phyloP scores from a whole-genome alignment of 208 protist genomes.

The Endotrypanum monterogeii region DNA sequence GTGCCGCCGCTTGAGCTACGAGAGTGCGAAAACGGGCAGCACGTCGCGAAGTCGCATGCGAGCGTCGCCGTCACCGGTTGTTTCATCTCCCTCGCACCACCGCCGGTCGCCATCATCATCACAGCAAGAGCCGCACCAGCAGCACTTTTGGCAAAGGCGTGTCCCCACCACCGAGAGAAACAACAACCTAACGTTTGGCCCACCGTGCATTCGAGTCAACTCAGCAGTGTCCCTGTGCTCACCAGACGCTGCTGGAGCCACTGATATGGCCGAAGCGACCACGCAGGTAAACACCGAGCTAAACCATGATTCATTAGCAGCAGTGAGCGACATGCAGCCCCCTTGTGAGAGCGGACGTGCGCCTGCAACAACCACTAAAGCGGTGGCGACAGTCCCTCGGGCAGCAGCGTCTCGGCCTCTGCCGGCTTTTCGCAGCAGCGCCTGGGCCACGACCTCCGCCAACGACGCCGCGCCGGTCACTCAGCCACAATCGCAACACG shows the following conservation, averaged over 20 bases:
- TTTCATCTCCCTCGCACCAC: neutral
- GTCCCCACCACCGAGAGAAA: neutral
- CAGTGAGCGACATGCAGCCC: neutral
- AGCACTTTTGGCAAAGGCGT: slow-evolving; percentile 9
- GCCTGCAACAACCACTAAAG: neutral
- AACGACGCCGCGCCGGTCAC: neutral
- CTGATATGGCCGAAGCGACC: neutral
- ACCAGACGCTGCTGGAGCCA: neutral
- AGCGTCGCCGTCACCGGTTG: neutral
- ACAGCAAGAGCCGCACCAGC: neutral
- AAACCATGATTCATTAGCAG: neutral
- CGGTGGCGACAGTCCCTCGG: neutral
- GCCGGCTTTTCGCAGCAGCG: neutral
- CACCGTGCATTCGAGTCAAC: neutral
- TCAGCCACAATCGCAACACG: neutral
- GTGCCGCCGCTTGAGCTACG: slow-evolving; percentile 33
- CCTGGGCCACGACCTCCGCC: neutral
- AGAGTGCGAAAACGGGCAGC: slow-evolving; percentile 24
- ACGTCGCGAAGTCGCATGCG: slow-evolving; percentile 9
- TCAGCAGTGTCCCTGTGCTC: neutral
- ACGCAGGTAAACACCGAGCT: neutral
- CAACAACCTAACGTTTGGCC: neutral
- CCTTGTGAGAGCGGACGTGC: neutral
- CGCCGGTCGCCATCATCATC: slow-evolving; percentile 3
- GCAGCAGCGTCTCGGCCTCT: slow-evolving; percentile 7